These are phyloP conservation scores for Kuraishia hungarica DNA, from an alignment of 805 yeast genomes.

Conservation along the genomic window DNA sequence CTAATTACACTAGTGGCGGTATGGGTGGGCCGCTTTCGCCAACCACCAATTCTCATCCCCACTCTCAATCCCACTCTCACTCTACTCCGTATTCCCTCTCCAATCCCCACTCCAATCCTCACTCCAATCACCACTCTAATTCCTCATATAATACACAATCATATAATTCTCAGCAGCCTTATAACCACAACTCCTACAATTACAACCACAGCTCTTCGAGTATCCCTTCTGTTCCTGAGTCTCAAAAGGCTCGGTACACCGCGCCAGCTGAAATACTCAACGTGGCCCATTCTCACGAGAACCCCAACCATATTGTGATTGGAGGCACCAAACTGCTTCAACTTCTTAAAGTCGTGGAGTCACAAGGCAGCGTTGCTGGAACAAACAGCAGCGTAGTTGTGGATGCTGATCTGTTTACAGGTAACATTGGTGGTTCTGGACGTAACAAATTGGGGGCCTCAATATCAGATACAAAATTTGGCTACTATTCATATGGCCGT, in stretches of 20 bases:
- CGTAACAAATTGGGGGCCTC: constrained; percentile 29
- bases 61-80: not conserved
- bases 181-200: too few relatives aligned
- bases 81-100: not conserved
- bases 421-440: constrained; percentile 11
- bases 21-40: not conserved
- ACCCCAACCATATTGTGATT: constrained; percentile 26
- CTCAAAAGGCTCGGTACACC: not conserved
- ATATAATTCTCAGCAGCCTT: too few relatives aligned
- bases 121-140: not conserved
- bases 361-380: constrained; percentile 21
- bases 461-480: constrained; percentile 33
- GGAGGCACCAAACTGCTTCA: constrained; percentile 36
- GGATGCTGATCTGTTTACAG: constrained; percentile 21
- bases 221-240: not conserved
- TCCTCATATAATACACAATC: not conserved
- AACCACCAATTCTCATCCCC: not conserved
- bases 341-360: constrained; percentile 23
- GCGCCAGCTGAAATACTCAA: constrained; percentile 21
- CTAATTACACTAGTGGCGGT: not conserved
- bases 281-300: constrained; percentile 23
- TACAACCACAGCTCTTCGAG: not conserved
- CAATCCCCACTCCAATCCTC: not conserved
- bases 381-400: not conserved
- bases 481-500: constrained; percentile 28